Base-by-base conservation (phyloP, 2,329 filamentous ascomycete species). In the Rhynchosporium graminicola region DNA sequence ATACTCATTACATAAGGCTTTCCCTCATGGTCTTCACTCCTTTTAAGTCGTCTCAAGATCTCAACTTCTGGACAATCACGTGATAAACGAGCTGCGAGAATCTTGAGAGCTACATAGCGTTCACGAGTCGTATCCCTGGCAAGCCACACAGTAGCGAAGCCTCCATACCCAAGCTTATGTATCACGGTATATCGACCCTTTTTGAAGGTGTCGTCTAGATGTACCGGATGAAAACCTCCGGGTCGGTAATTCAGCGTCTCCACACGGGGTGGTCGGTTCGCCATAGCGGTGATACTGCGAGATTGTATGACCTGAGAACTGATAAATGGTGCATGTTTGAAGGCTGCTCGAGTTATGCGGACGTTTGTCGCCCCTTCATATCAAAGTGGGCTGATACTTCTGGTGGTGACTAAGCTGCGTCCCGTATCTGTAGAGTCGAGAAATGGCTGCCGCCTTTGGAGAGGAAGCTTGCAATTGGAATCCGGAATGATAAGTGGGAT, bases 81-180 rank as follows among this genome's bases (percentile, higher is more conserved):
- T 42, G 64, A 67, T 20, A 61, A 29, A 48, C 60, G 42, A 15
- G 66, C 60, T 26, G 64, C 65, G 10, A 68, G 56, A 28, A 69
- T 66, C 43, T 69, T 69, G 12, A 69, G 20, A 8, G 67, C 67
- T 57, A 69, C 65, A 63, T 65, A 63, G 40, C 65, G 52, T 28
- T 51, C n/a, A 26, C 63, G 59, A 7, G 59, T 28, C 3, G 15
- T 58, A 45, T 77, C 74, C 3, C 69, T 67, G 8, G 76, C 78
- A 33, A 81, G 75, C 80, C 78, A 82, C 45, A 80, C 76, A 2
- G 77, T 82, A 2, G 78, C 76, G 65, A 72, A 80, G 0, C 75
- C 75, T 36, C 80, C 79, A 55, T 75, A 76, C 8, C 79, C 79
- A 40, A 82, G 67, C 68, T 82, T 82, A 61, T 79, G 76, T 36